Base-by-base conservation (phyloP, 1,139 yeast genomes). In the Nakaseomyces delphensis region DNA sequence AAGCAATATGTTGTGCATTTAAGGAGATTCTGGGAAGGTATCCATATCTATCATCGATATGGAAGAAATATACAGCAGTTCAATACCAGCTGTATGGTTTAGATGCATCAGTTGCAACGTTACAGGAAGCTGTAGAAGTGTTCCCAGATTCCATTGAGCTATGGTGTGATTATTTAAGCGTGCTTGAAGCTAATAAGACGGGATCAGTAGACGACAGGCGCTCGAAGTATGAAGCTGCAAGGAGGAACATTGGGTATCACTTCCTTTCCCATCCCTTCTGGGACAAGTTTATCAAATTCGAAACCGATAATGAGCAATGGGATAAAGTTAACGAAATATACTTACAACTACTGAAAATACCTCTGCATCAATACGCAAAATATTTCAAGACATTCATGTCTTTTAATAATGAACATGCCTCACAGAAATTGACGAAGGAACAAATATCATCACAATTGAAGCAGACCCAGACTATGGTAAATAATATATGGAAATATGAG, bases 311-410 rank as follows among this genome's bases (percentile, higher is more conserved):
- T 36, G 47, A 48, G 11, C 45, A 52, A 18, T 50, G 52, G 44
- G 49, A 49, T 9, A 57, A 60, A 14, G 57, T 72, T 6, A 52
- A 71, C 4, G 48, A 53, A 5, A 53, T 76, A 1, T 70, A 77
- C 47, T 52, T 69, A 31, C 63, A 65, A 41, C 63, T 79, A 8
- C 63, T 76, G 6, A 57, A 55, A 14, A 64, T 79, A 2, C 91
- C 93, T 0, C 61, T 81, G 27, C 82, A 83, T 59, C 84, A 80
- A 52, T 82, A 83, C 56, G 76, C 89, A 0, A 74, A 70, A 49
- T 82, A 78, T 56, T 77, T 72, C 51, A 72, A 72, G 40, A 68
- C 69, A 27, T 78, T 76, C 48, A 57, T 64, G 25, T 71, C 70
- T 20, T 57, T 76, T 10, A 64, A 58, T 33, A 49, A 63, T 36